Base-by-base conservation (phyloP, 1,284 basidiomycete species). In the Anthracocystis walkeri region DNA sequence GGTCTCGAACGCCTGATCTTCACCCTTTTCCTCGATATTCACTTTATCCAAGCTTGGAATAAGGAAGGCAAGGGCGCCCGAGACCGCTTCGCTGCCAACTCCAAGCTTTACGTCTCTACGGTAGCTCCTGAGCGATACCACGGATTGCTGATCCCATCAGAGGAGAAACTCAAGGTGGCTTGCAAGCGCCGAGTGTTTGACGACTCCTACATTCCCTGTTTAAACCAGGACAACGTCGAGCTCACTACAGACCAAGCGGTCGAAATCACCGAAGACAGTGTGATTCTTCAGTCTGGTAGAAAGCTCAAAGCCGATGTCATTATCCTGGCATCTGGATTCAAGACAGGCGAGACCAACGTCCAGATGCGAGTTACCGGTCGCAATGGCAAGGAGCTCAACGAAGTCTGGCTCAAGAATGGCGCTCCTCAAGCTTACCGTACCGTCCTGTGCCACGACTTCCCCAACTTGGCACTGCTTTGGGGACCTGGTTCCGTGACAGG, bases 181-280 rank as follows among this genome's bases (percentile, higher is more conserved):
- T 79, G 77, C 70, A 79, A 79, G 53, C 63, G 77, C 7, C 58
- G 77, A n/a, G 64, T 79, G 12, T 77, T 79, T 35, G 77, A 79
- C 53, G 60, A 72, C 38, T 59, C 62, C 46, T 76, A 77, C 53
- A 57, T 79, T 38, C 66, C 70, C 20, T 40, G 55, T 4, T 55
- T 79, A 23, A 74, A 74, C 53, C 45, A 49, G 2, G 25, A 53
- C 52, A 76, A 77, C 33, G 70, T 79, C 31, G 73, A 76, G 21
- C 68, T 79, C 2, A 58, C 57, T 31, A 49, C 57, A 14, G 65
- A 68, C 16, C 62, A 57, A 12, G 67, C 67, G 0, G 58, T 56
- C 0, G 20, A 59, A 31, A 79, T 79, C 51, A 61, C 53, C 23
- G 44, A 68, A 25, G 51, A 77, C 42, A 21, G 57, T 2, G 69